Base-by-base conservation (phyloP, 2,329 filamentous ascomycete genomes). In the Aspergillus pseudoviridinutans region DNA sequence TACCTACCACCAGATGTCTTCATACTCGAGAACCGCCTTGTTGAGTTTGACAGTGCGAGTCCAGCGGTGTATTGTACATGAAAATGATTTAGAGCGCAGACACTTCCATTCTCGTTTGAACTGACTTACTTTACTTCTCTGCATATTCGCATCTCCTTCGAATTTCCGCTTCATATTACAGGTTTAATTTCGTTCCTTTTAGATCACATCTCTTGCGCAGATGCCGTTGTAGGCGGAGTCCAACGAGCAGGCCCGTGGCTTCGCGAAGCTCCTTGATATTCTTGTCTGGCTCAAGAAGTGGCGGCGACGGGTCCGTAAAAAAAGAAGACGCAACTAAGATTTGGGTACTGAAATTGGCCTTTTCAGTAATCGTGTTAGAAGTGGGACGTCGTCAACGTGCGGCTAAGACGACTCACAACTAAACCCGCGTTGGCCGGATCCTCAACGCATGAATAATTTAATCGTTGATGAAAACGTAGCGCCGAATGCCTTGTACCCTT, bases 51-150 rank as follows among this genome's bases (percentile, higher is more conserved):
- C 24, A 41, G 51, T 44, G 17, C 49, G 32, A 56, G 54, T 28
- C 51, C 49, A 56, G 46, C 52, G 46, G 51, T 61, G 59, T 64
- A 64, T 56, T 64, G 59, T 64, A 62, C 53, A 58, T 60, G 59
- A 59, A 58, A 61, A 63, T 55, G 58, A 53, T 52, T 58, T 59
- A 60, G 55, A 60, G 55, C 54, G 53, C 47, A 53, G 53, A 59
- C 51, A 54, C 50, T 49, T 44, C 47, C 50, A 56, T 38, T 38
- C 12, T 47, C 22, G n/a, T 24, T 24, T 46, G 42, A 46, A 46
- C 42, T 46, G 4, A 25, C 22, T 27, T 47, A 17, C 4, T 25
- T 27, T 24, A 14, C 5, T 14, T 12, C 24, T 12, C 5, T 9
- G 5, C 24, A 25, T 17, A 17, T 38, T 17, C 32, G 12, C 32